Evolutionary conservation across 768 basidiomycete genomes (phyloP).

Genomic region (Dacryopinax spathularia): DNA sequence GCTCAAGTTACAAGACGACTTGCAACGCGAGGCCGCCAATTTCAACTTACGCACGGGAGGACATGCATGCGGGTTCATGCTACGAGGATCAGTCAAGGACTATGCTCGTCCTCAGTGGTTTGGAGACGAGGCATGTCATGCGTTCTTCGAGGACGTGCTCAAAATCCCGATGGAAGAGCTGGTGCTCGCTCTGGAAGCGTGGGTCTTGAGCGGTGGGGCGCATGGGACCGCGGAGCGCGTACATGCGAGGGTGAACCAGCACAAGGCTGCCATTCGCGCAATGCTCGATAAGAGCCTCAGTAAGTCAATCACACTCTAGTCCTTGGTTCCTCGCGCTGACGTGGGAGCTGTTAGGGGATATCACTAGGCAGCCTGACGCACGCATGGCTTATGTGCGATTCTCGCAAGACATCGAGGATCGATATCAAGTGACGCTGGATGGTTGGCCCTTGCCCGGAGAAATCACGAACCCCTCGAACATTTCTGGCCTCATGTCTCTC

Average conservation of each 20-base stretch:
- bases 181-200: background rate
- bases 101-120: background rate
- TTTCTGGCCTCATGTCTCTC: background rate
- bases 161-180: background rate
- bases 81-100: background rate
- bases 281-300: background rate
- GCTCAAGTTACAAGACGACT: no score
- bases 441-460: background rate
- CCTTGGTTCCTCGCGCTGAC: background rate
- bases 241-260: background rate
- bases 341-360: background rate
- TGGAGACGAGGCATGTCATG: background rate
- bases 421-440: background rate
- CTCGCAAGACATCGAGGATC: background rate
- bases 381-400: background rate
- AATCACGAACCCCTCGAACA: background rate
- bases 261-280: background rate
- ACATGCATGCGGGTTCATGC: background rate
- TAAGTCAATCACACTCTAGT: background rate
- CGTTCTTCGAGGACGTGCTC: background rate
- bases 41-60: no score
- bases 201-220: background rate
- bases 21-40: no score
- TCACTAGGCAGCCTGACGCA: background rate
- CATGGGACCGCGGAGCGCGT: background rate